A percentile compares a stretch with the other conserved stretches of the same genome.
Conservation (phyloP, 768 basidiomycete genomes). For the Boletus subcaerulescens region DNA sequence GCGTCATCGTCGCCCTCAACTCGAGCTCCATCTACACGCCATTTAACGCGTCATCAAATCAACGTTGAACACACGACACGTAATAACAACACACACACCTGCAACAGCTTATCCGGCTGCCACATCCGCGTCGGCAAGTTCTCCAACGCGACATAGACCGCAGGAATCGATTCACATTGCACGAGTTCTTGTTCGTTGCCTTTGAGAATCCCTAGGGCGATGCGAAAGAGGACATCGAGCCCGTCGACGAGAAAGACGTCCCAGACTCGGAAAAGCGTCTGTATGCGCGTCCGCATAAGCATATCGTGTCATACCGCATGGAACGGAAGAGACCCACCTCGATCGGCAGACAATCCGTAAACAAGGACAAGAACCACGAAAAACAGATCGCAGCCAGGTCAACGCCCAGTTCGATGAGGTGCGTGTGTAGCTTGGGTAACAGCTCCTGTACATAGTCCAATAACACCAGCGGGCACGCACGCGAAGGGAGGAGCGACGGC, state of each 20-base stretch:
- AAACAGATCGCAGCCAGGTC: constrained; percentile 95
- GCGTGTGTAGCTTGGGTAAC: constrained; percentile 69
- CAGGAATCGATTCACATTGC: constrained; percentile 79
- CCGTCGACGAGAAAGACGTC: constrained; percentile 94
- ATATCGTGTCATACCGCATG: not conserved
- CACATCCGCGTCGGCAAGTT: constrained; percentile 91
- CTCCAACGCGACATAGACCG: constrained; percentile 86
- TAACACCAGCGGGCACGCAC: constrained; percentile 90
- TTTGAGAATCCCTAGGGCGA: constrained; percentile 84
- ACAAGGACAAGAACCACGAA: constrained; percentile 96
- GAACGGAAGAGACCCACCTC: constrained; percentile 52
- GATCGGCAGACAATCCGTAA: constrained; percentile 93
- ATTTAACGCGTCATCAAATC: not conserved
- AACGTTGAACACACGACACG: not conserved
- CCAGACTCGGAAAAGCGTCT: constrained; percentile 96
- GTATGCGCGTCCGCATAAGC: not conserved
- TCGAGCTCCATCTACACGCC: constrained; percentile 52
- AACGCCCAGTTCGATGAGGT: constrained; percentile 77
- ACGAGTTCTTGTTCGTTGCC: constrained; percentile 82
- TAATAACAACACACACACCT: constrained; percentile 44
- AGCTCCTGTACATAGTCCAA: constrained; percentile 81
- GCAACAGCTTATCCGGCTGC: constrained; percentile 86
- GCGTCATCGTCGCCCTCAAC: constrained; percentile 48
- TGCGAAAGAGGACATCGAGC: constrained; percentile 85
- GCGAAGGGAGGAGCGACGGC: constrained; percentile 84